A percentile compares a stretch with the other conserved stretches of the same genome.
These are phyloP conservation scores for Diplotaxis tenuifolia DNA, from an alignment of 345 rosid genomes.

Conservation along the genomic window DNA sequence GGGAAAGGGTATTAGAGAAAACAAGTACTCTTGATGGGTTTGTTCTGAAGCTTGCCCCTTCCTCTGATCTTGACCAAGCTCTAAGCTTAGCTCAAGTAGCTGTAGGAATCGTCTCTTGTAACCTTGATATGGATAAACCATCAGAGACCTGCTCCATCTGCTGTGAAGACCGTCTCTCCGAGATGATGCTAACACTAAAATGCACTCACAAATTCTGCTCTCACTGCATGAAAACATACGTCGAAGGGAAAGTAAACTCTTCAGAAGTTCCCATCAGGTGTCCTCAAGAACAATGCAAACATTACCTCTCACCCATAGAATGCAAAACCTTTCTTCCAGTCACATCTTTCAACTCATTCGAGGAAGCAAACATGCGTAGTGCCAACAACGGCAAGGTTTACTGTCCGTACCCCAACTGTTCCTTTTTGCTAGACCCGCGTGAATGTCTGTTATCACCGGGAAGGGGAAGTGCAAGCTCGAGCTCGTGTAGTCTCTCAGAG, in stretches of 20 bases:
- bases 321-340: slow-evolving; percentile 76
- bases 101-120: slow-evolving; percentile 65
- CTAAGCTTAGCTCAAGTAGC: slow-evolving; percentile 74
- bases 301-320: slow-evolving; percentile 56
- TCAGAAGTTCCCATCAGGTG: slow-evolving; percentile 85
- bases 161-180: slow-evolving; percentile 72
- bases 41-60: slow-evolving; percentile 59
- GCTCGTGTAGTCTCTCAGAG: slow-evolving; percentile 76
- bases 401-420: slow-evolving; percentile 87
- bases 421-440: slow-evolving; percentile 66
- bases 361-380: slow-evolving; percentile 58
- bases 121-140: slow-evolving; percentile 39
- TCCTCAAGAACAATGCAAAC: slow-evolving; percentile 84
- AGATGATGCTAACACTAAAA: slow-evolving; percentile 77
- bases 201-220: slow-evolving; percentile 95
- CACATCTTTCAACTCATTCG: slow-evolving; percentile 53
- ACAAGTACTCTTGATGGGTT: slow-evolving; percentile 61
- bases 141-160: slow-evolving; percentile 76
- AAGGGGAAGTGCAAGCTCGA: slow-evolving; percentile 50
- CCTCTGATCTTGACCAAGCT: slow-evolving; percentile 57
- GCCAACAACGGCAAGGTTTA: slow-evolving; percentile 59
- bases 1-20: slow-evolving; percentile 71
- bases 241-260: slow-evolving; percentile 72
- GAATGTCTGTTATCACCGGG: slow-evolving; percentile 64
- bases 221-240: slow-evolving; percentile 85